Conservation (phyloP, 352 stramenopile species). For the Phytopythium vexans region DNA sequence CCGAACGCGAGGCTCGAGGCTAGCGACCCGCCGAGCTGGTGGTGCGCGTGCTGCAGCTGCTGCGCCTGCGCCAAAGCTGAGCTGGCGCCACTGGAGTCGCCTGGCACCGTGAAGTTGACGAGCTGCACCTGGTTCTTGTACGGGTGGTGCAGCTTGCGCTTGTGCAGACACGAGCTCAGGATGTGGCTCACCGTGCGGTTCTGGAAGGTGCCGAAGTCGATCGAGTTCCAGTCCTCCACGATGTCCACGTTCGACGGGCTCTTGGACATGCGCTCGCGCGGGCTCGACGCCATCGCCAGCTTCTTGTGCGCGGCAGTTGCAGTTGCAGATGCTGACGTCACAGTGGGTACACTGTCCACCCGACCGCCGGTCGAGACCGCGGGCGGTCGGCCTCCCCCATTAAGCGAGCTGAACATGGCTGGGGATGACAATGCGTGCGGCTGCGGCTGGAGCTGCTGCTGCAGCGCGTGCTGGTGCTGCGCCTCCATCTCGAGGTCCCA, state of each 20-base stretch:
- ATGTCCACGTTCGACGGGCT: conserved; percentile 76
- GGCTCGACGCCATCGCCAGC: conserved; percentile 48
- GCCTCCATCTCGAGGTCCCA: conserved; percentile 67
- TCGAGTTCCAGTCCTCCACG: conserved; percentile 73
- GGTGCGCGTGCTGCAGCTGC: conserved; percentile 12
- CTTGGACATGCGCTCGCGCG: conserved; percentile 46
- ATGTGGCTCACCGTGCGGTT: conserved; percentile 85
- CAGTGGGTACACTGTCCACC: no score
- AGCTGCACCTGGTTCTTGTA: conserved; percentile 86
- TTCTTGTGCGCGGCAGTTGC: conserved; percentile 13
- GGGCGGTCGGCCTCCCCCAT: not conserved
- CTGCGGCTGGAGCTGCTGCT: conserved; percentile 25
- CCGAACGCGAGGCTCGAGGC: conserved; percentile 57
- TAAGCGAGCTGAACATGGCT: conserved; percentile 2
- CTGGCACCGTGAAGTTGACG: conserved; percentile 76
- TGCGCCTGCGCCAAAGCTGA: conserved; percentile 3
- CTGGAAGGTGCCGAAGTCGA: conserved; percentile 81
- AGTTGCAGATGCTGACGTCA: not conserved
- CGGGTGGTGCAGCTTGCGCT: conserved; percentile 75
- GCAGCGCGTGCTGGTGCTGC: conserved; percentile 27
- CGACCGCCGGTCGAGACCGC: not conserved
- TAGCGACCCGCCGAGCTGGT: conserved; percentile 42
- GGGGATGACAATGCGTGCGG: conserved; percentile 8
- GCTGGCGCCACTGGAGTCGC: conserved; percentile 8
- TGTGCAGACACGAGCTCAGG: conserved; percentile 77